A percentile compares a stretch with the other conserved stretches of the same genome.
These are phyloP conservation scores for Starmerella tilneyi DNA, from an alignment of 805 yeast species.

Conservation along the genomic window DNA sequence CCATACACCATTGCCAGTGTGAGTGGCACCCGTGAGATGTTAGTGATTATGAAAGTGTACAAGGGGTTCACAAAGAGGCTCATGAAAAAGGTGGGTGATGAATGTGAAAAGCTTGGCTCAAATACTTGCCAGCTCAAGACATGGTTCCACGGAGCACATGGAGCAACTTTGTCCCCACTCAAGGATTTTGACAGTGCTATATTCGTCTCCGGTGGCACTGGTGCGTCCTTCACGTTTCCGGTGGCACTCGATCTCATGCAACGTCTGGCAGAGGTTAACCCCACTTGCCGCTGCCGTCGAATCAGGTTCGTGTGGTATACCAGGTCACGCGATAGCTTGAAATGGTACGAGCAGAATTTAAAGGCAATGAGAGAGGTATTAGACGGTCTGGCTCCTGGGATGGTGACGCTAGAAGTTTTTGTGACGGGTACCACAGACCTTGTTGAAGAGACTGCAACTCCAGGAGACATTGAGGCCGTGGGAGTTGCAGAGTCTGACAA, in stretches of 20 bases:
- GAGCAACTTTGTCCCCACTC: neutral
- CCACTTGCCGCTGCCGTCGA: neutral
- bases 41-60: slow-evolving; percentile 5
- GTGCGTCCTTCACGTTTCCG: slow-evolving; percentile 3
- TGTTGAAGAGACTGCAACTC: neutral
- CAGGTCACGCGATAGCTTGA: neutral
- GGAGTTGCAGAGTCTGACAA: neutral
- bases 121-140: slow-evolving; percentile 1
- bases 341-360: neutral
- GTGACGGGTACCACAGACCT: neutral
- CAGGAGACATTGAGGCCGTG: neutral
- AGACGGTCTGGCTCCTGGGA: neutral
- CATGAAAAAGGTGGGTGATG: neutral
- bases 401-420: neutral
- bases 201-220: slow-evolving; percentile 1
- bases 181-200: neutral
- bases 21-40: neutral
- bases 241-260: neutral
- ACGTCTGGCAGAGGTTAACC: neutral
- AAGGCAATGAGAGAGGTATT: neutral
- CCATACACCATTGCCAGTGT: slow-evolving; percentile 1
- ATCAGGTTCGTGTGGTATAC: slow-evolving; percentile 3
- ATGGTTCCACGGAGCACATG: slow-evolving; percentile 5
- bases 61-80: slow-evolving; percentile 2
- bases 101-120: neutral